phyloP scores from a whole-genome alignment of 2,329 filamentous ascomycete genomes.

The Bipolaris oryzae region DNA sequence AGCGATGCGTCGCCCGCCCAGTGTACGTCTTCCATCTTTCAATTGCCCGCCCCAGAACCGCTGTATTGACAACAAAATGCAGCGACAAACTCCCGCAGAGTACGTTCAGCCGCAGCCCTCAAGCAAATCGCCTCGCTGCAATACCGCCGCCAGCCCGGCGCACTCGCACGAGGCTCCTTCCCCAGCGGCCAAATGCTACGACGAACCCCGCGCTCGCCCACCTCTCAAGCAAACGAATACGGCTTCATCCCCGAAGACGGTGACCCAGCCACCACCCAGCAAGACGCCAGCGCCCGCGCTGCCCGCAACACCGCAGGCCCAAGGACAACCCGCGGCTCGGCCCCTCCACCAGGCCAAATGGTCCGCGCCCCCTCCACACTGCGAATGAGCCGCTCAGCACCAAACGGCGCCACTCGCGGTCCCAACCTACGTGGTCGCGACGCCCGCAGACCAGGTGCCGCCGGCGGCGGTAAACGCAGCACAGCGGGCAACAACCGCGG shows the following conservation, averaged over 20 bases:
- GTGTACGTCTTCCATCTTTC: slow-evolving; percentile 8
- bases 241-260: slow-evolving; percentile 10
- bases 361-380: slow-evolving; percentile 39
- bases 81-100: slow-evolving; percentile 30
- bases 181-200: slow-evolving; percentile 26
- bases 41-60: not conserved
- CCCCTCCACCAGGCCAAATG: slow-evolving; percentile 35
- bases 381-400: slow-evolving; percentile 22
- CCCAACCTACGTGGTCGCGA: slow-evolving; percentile 38
- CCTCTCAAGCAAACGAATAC: slow-evolving; percentile 1
- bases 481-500: slow-evolving; percentile 9
- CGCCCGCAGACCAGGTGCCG: slow-evolving; percentile 12
- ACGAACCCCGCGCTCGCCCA: not conserved
- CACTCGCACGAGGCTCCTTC: slow-evolving; percentile 28
- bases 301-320: slow-evolving; percentile 15
- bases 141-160: slow-evolving; percentile 27
- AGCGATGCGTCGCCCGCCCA: slow-evolving; percentile 22
- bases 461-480: slow-evolving; percentile 7
- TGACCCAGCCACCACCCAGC: slow-evolving; percentile 4
- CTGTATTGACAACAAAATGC: slow-evolving; percentile 14
- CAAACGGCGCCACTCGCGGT: slow-evolving; percentile 14
- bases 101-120: slow-evolving; percentile 34
- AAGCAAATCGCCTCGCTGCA: slow-evolving; percentile 34
- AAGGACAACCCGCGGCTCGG: slow-evolving; percentile 12
- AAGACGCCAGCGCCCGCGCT: slow-evolving; percentile 18